phyloP scores from a whole-genome alignment of 139 green algal genomes.

The Edaphochlamys debaryana region DNA sequence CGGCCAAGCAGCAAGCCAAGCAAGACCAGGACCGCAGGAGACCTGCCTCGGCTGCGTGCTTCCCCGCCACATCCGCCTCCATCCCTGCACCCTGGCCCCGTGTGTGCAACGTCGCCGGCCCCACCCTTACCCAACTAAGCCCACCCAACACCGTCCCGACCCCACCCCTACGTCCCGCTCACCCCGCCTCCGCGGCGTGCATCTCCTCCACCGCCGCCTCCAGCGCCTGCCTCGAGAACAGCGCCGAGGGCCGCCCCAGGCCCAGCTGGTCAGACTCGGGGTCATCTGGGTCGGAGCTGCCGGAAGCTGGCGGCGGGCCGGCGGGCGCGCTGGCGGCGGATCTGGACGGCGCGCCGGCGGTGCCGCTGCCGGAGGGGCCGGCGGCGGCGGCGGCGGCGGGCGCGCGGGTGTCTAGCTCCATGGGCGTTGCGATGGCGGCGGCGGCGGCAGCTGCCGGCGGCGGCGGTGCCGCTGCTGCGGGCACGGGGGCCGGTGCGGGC shows the following conservation, averaged over 20 bases:
- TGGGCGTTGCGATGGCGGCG: not conserved
- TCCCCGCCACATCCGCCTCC: no score
- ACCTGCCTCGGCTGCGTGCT: no score
- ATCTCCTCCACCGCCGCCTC: conserved; percentile 19
- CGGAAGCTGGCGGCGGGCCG: not conserved
- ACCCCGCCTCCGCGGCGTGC: not conserved
- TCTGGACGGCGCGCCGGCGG: no score
- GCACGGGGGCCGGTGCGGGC: not conserved
- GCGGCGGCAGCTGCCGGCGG: not conserved
- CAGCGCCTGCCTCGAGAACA: conserved; percentile 27
- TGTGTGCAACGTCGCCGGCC: no score
- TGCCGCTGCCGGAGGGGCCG: no score
- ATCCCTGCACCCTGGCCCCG: no score
- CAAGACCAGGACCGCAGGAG: no score
- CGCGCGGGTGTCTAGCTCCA: not conserved
- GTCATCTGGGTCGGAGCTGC: no score
- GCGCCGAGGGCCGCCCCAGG: conserved; percentile 7
- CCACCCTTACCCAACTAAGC: no score
- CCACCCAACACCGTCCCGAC: not conserved
- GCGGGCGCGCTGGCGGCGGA: no score
- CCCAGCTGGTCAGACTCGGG: conserved; percentile 13
- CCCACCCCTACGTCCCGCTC: not conserved
- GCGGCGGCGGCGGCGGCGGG: not conserved
- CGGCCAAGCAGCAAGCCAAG: no score
- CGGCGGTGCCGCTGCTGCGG: not conserved